Evolutionary conservation across 1,284 basidiomycete species (phyloP), one percentile per base, ranked within the genome.

Genomic region (Pseudomicrostroma phylloplanum): DNA sequence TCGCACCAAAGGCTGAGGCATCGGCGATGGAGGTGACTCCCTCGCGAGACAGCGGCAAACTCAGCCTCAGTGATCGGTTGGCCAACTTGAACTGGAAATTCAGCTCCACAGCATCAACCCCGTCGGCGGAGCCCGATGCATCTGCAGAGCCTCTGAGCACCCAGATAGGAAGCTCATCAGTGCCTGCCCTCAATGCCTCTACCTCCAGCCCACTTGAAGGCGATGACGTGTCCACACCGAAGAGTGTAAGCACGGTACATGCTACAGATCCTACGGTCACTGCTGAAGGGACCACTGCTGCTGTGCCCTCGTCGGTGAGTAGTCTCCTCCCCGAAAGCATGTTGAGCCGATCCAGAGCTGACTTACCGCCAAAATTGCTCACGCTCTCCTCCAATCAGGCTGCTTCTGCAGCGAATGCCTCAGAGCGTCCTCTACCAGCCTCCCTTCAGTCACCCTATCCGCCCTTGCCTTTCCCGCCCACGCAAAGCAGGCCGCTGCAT

Each of bases 31-130:
- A 36, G 9, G 30, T 36, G 30, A 9, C 30, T 36, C 9, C 30
- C 4, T 36, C 30, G 30, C 30, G 30, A 36, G 30, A 36, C 9
- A 36, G 30, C 30, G 30, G 30, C 30, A 60, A 60, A 41, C 53
- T 40, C n/a, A 60, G 59, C 40, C 49, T 60, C 11, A 59, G 23
- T 15, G 59, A 60, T 42, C 59, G 59, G 2, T 56, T 61, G 3
- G 60, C 60, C 46, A 19, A 19, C 12, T 25, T 59, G 81, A 86
- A 68, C 87, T 84, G 80, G 89, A 85, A 72, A 78, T 92, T 53
- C 21, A 25, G 43, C 30, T 4, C 4, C 9, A 9, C 30, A 9
- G 30, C 9, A 36, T 36, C 30, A 9, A 36, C 30, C 12, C 15
- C 17, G 6, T 87, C 21, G 89, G 90, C 80, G 83, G 90, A 49